Percentiles rank a stretch among this genome's conserved stretches.
These are phyloP conservation scores for Meredithiella fracta DNA, from an alignment of 2,329 filamentous ascomycete genomes.

Conservation along the genomic window DNA sequence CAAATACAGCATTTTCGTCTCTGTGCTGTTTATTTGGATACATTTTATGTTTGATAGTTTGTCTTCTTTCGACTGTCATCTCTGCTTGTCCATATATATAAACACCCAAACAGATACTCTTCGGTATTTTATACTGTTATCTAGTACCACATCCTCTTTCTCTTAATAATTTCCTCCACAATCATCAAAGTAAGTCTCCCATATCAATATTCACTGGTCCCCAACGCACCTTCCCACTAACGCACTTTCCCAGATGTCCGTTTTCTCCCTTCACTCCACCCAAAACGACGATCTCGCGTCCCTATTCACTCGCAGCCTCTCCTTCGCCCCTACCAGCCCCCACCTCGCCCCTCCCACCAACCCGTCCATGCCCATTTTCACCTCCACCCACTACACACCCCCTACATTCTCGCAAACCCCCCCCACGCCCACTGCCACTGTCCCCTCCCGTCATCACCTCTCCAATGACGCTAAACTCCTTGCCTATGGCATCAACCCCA, in stretches of 20 bases:
- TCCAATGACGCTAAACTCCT: constrained; percentile 39
- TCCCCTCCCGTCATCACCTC: constrained; percentile 8
- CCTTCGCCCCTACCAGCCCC: constrained; percentile 7
- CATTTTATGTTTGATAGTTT: too few species aligned
- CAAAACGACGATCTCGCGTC: constrained; percentile 11
- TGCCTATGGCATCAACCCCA: constrained; percentile 53
- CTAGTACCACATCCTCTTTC: too few species aligned
- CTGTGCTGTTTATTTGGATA: too few species aligned
- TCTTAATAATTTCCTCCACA: too few species aligned
- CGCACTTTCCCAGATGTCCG: constrained; percentile 9
- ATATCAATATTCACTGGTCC: background rate
- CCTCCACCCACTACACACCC: constrained; percentile 6
- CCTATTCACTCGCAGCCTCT: constrained; percentile 11
- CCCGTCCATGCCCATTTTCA: constrained; percentile 12
- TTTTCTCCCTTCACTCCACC: constrained; percentile 8
- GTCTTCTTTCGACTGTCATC: too few species aligned
- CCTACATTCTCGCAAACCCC: constrained; percentile 5
- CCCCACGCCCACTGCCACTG: constrained; percentile 2
- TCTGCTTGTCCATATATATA: too few species aligned
- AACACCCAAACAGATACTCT: too few species aligned
- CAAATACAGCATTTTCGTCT: too few species aligned
- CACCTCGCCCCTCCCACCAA: constrained; percentile 6
- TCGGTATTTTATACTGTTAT: too few species aligned
- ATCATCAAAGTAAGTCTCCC: background rate
- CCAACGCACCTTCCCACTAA: background rate